Evolutionary conservation across 768 basidiomycete genomes (phyloP), one percentile per base, ranked within the genome.

Genomic region (Leccinum uliginosum): DNA sequence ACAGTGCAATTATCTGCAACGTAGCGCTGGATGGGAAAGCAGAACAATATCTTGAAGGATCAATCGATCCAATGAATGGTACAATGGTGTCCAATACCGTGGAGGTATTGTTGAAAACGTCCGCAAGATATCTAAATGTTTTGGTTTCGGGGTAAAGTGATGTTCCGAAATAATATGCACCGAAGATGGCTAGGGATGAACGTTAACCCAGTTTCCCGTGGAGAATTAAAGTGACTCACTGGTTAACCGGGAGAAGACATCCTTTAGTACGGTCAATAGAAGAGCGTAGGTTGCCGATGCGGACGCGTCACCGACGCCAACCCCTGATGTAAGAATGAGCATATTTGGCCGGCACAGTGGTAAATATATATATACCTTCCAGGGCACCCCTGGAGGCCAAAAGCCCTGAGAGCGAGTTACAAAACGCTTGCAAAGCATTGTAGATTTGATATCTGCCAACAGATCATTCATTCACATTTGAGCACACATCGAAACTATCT

Each of bases 61-160:
- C 45, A 27, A 70, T 51, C 12, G 64, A 68, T 43, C 69, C 76
- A 21, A 87, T 74, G 7, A 80, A 63, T 2, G 87, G 86, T 0
- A 85, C 83, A 8, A 86, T 58, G 2, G 80, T 80, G 55, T 87
- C 86, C 19, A 86, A 71, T 7, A 86, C 72, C 35, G 84, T 77
- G 4, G 85, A 77, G 0, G 75, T 69, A 58, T 88, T 86, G 57
- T 87, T 87, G 58, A 85, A 72, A 14, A 87, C 74, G 61, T 89
- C 86, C 0, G 85, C 87, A 24, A 86, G 74, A 50, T 86, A 74
- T 14, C 86, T 81, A 60, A 85, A 89, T 1, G 76, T 83, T 67
- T 88, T 89, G 1, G 85, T 84, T 71, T 89, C 86, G 4, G 87
- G 84, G 30, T 78, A 82, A 4, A 89, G 77, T 0, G 80, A 83